Conservation (phyloP, 169 alveolate species). For the Fabrea salina region DNA sequence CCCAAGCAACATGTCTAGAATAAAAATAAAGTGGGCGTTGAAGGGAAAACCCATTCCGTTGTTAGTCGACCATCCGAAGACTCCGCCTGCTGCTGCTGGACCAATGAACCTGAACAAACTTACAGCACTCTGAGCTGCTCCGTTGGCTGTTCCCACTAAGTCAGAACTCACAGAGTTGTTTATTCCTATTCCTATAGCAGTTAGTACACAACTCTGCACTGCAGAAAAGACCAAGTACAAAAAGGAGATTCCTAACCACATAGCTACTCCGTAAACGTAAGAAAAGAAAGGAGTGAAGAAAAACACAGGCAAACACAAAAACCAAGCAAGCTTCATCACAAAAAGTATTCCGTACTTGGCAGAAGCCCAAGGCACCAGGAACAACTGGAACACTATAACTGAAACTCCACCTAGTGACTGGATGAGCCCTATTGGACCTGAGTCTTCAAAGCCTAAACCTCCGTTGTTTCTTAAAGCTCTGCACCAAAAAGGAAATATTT, state of each 20-base stretch:
- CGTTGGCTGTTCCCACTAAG: conserved; percentile 16
- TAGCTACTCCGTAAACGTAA: neutral
- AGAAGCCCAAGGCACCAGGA: neutral
- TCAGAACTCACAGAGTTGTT: neutral
- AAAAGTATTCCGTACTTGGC: neutral
- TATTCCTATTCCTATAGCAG: conserved; percentile 1
- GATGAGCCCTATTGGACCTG: neutral
- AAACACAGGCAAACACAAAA: neutral
- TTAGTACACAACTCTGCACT: neutral
- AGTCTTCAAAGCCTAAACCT: conserved; percentile 22
- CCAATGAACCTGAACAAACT: neutral
- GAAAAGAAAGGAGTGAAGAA: neutral
- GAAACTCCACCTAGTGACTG: neutral
- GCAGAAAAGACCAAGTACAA: neutral
- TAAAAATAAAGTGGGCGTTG: neutral
- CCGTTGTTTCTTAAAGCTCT: neutral
- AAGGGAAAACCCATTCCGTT: neutral
- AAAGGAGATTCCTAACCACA: neutral
- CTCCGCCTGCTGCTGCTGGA: neutral
- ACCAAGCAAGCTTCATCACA: neutral
- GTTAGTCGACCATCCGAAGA: neutral
- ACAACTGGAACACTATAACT: neutral
- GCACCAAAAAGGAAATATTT: conserved; percentile 7
- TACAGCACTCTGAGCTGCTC: neutral
- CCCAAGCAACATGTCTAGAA: neutral